Evolutionary conservation across 768 basidiomycete species (phyloP).

Genomic region (Calocybe indica): DNA sequence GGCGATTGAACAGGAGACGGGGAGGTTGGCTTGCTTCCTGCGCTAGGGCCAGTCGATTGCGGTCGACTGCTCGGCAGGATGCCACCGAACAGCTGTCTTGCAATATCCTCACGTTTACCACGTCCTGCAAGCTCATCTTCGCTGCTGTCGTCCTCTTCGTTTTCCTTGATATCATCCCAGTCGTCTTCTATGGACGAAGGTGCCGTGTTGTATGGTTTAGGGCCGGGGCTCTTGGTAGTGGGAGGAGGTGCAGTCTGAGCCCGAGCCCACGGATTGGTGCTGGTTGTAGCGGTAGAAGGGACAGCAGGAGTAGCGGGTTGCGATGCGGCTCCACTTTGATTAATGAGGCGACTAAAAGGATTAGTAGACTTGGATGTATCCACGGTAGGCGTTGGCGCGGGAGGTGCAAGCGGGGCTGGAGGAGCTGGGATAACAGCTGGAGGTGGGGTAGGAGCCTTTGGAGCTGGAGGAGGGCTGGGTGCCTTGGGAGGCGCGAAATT

Average conservation of each 20-base stretch:
- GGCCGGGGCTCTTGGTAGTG: conserved; percentile 46
- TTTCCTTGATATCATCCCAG: conserved; percentile 82
- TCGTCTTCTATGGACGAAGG: conserved; percentile 58
- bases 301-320: conserved; percentile 12
- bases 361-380: conserved; percentile 59
- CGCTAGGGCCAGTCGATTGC: conserved; percentile 54
- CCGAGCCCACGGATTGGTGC: conserved; percentile 68
- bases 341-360: conserved; percentile 71
- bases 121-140: conserved; percentile 77
- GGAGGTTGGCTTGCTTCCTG: conserved; percentile 29
- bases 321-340: conserved; percentile 33
- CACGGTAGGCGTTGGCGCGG: conserved; percentile 18
- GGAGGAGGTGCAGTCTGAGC: conserved; percentile 27
- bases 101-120: conserved; percentile 62
- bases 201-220: conserved; percentile 58
- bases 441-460: conserved; percentile 25
- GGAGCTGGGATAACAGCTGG: conserved; percentile 30
- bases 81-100: conserved; percentile 71
- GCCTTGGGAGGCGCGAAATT: conserved; percentile 25
- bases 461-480: conserved; percentile 26
- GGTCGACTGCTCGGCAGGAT: conserved; percentile 56
- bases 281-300: conserved; percentile 28
- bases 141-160: conserved; percentile 59
- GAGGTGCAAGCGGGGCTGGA: conserved; percentile 22
- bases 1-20: conserved; percentile 23